These are phyloP conservation scores for Thalia dealbata DNA, from an alignment of 176 grass and related monocot species.

Conservation along the genomic window DNA sequence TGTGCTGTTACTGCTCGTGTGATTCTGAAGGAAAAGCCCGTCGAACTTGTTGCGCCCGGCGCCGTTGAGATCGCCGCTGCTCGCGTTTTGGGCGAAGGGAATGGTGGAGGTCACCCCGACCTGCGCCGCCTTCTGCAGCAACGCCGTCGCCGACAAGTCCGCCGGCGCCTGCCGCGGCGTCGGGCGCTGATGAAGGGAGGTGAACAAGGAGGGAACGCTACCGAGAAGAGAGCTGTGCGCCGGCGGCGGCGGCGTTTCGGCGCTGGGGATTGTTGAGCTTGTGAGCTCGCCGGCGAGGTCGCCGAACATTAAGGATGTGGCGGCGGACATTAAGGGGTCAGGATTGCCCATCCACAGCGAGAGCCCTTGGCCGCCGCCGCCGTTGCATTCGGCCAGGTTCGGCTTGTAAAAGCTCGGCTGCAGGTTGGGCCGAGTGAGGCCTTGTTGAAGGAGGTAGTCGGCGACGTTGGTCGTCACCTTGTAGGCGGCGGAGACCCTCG, in stretches of 20 bases:
- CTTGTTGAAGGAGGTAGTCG: slow-evolving; percentile 28
- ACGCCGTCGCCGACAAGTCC: slow-evolving; percentile 74
- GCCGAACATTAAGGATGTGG: too few relatives aligned
- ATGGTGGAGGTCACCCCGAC: slow-evolving; percentile 37
- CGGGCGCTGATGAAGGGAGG: slow-evolving; percentile 34
- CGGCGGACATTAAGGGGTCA: too few relatives aligned
- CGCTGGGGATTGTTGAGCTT: too few relatives aligned
- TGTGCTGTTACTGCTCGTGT: background rate
- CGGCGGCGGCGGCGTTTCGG: too few relatives aligned
- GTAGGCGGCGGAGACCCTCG: slow-evolving; percentile 34
- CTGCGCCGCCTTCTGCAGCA: slow-evolving; percentile 72
- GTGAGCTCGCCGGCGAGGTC: too few relatives aligned
- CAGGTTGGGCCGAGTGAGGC: slow-evolving; percentile 28
- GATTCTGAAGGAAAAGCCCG: slow-evolving; percentile 17
- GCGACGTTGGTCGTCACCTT: background rate
- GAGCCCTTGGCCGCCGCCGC: slow-evolving; percentile 22
- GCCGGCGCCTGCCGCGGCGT: background rate
- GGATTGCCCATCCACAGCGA: slow-evolving; percentile 22
- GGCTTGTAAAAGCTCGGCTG: slow-evolving; percentile 26
- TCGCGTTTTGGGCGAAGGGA: slow-evolving; percentile 8
- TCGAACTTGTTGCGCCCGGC: background rate
- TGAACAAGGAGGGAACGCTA: slow-evolving; percentile 53
- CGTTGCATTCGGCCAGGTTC: slow-evolving; percentile 9
- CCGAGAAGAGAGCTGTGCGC: slow-evolving; percentile 12
- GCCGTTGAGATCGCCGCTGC: background rate